Conservation (phyloP, 306 rosid species). For the Ceratonia siliqua region DNA sequence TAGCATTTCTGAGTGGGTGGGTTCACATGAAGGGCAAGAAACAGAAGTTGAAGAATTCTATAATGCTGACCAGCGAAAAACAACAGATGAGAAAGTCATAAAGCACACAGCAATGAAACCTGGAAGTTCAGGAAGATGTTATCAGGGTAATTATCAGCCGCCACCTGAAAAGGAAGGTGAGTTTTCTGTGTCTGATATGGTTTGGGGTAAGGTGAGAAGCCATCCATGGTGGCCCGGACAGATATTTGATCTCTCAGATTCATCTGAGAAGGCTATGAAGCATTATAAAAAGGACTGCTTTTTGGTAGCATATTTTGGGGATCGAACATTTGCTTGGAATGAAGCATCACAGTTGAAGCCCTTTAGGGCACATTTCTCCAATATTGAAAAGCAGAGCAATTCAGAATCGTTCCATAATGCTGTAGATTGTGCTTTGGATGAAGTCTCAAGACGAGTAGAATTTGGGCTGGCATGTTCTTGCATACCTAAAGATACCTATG, state of each 20-base stretch:
- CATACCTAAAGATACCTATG: constrained; percentile 58
- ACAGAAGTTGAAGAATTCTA: constrained; percentile 44
- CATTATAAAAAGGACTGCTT: constrained; percentile 78
- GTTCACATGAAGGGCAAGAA: constrained; percentile 56
- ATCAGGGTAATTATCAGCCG: constrained; percentile 53
- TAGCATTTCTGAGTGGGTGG: constrained; percentile 37
- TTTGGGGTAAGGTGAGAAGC: constrained; percentile 98
- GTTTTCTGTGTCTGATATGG: constrained; percentile 77
- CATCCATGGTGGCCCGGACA: constrained; percentile 99
- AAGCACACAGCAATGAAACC: constrained; percentile 33
- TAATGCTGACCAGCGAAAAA: constrained; percentile 38
- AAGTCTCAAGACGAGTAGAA: constrained; percentile 76
- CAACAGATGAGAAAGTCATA: constrained; percentile 36
- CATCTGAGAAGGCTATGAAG: constrained; percentile 89
- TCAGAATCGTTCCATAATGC: constrained; percentile 84
- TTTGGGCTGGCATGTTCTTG: constrained; percentile 83
- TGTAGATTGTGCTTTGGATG: constrained; percentile 81
- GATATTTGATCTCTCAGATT: constrained; percentile 78
- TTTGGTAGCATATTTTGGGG: constrained; percentile 97
- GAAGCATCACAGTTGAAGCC: constrained; percentile 78
- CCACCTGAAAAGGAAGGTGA: constrained; percentile 66
- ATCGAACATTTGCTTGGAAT: constrained; percentile 95
- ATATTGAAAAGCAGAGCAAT: constrained; percentile 64
- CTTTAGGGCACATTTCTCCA: constrained; percentile 67
- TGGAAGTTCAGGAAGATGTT: constrained; percentile 35